phyloP scores from a whole-genome alignment of 1,284 basidiomycete species.

The Cutaneotrichosporon dermatis region DNA sequence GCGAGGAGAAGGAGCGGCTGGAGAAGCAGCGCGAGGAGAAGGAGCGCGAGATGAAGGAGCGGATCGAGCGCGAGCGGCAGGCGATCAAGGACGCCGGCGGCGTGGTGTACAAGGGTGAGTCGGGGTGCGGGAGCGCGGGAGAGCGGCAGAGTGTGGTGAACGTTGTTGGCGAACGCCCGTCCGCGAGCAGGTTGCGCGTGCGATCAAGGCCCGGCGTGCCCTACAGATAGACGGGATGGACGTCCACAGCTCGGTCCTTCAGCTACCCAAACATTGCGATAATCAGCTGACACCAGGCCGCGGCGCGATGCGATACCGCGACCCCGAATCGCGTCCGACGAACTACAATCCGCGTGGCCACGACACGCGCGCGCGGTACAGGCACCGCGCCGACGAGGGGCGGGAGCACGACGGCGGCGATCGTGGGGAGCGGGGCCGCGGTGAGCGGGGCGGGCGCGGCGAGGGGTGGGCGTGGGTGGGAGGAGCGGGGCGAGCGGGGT shows the following conservation, averaged over 20 bases:
- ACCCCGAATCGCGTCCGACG: constrained; percentile 38
- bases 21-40: constrained; percentile 31
- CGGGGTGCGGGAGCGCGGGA: too few species aligned
- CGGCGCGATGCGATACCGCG: constrained; percentile 47
- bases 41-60: constrained; percentile 32
- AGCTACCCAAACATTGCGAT: too few species aligned
- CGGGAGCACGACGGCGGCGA: constrained; percentile 15
- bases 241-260: too few species aligned
- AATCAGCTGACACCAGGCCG: constrained; percentile 31
- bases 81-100: constrained; percentile 32
- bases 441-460: neutral
- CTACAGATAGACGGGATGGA: too few species aligned
- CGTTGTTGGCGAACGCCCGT: too few species aligned
- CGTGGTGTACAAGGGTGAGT: constrained; percentile 46
- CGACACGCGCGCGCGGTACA: constrained; percentile 21
- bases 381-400: constrained; percentile 9
- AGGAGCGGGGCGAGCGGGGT: neutral
- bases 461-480: neutral
- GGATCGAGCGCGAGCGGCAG: constrained; percentile 35
- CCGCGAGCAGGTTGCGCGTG: too few species aligned
- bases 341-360: constrained; percentile 32
- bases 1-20: constrained; percentile 48
- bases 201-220: too few species aligned
- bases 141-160: too few species aligned
- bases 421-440: neutral